These are phyloP conservation scores for Cymbopogon citratus DNA, from an alignment of 176 grass and related monocot species.

Conservation along the genomic window DNA sequence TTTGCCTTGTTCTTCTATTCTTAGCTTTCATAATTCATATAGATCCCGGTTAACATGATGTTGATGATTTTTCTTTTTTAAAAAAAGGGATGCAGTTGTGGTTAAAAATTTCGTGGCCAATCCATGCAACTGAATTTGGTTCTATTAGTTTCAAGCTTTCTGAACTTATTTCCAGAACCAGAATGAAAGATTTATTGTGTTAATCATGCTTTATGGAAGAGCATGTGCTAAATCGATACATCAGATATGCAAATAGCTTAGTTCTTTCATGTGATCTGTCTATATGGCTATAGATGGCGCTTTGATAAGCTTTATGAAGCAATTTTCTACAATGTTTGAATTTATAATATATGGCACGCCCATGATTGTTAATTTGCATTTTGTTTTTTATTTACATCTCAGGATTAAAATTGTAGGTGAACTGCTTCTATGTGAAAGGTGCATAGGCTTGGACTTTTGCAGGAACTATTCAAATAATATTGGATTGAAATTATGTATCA, in stretches of 20 bases:
- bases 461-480: not conserved
- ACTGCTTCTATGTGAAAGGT: not conserved
- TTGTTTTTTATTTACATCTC: not conserved
- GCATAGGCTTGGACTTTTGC: not conserved
- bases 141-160: not conserved
- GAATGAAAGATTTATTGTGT: not conserved
- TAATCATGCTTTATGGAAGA: not conserved
- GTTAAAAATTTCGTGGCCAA: not conserved
- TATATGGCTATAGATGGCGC: not conserved
- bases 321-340: not conserved
- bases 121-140: not conserved
- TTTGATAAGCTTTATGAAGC: not conserved
- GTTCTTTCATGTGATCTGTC: not conserved
- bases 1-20: not conserved
- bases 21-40: not conserved
- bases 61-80: not conserved
- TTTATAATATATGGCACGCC: too few relatives aligned
- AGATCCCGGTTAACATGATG: too few relatives aligned
- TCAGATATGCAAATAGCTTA: not conserved
- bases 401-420: not conserved
- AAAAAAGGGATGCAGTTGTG: not conserved
- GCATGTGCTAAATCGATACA: not conserved
- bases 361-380: not conserved
- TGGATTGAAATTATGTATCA: not conserved
- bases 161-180: not conserved